These are phyloP conservation scores for Curvularia sp. DNA, from an alignment of 2,329 filamentous ascomycete genomes.

Conservation along the genomic window DNA sequence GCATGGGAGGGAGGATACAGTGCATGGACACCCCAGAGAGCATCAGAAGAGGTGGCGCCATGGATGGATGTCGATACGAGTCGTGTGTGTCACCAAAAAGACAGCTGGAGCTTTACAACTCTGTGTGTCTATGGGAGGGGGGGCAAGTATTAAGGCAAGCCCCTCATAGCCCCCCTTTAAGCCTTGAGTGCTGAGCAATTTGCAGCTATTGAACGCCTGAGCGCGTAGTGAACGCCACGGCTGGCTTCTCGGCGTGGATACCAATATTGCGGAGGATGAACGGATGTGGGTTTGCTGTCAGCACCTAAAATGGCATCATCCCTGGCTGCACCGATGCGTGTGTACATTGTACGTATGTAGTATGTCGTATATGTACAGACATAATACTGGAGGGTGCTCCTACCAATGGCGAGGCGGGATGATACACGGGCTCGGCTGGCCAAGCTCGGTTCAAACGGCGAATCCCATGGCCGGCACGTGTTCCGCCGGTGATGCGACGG, in stretches of 20 bases:
- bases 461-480: background rate
- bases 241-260: conserved; percentile 18
- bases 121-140: background rate
- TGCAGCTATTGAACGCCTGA: conserved; percentile 15
- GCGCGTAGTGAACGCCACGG: conserved; percentile 16
- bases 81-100: background rate
- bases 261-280: conserved; percentile 14
- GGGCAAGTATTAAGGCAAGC: background rate
- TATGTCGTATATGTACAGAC: too few relatives aligned
- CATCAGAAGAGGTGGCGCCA: conserved; percentile 13
- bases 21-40: conserved; percentile 15
- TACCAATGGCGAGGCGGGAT: background rate
- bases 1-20: background rate
- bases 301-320: conserved; percentile 1
- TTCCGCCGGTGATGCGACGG: background rate
- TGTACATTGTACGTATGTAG: background rate
- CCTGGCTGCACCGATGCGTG: background rate
- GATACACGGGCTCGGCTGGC: background rate
- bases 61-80: background rate
- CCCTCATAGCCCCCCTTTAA: background rate
- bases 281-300: conserved; percentile 3
- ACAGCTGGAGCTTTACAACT: background rate
- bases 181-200: conserved; percentile 2
- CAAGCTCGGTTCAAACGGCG: background rate
- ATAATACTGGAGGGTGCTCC: too few relatives aligned